Evolutionary conservation across 192 early-diverging fungal genomes (phyloP).

Genomic region (Pilobolus umbonatus): DNA sequence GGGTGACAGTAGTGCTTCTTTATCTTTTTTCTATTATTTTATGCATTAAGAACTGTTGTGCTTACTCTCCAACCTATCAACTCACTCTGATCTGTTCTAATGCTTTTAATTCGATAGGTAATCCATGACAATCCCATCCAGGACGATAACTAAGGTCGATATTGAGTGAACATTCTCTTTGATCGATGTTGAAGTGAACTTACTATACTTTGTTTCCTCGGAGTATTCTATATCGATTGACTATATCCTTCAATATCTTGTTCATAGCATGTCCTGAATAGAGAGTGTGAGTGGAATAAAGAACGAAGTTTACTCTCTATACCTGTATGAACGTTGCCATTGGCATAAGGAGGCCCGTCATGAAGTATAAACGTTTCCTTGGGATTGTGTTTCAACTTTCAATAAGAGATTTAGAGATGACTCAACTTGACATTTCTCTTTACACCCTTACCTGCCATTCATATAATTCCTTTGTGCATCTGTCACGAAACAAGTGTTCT

Average conservation of each 20-base stretch:
- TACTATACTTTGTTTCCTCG: conserved; percentile 66
- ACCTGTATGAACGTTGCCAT: conserved; percentile 68
- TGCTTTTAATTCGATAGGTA: conserved; percentile 80
- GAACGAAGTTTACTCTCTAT: neutral
- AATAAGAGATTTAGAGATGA: neutral
- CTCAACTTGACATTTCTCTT: neutral
- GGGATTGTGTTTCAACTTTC: conserved; percentile 53
- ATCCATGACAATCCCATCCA: conserved; percentile 78
- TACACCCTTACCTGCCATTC: conserved; percentile 57
- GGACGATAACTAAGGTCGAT: conserved; percentile 51
- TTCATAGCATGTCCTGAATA: conserved; percentile 66
- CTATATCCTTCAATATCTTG: conserved; percentile 77
- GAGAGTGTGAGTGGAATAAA: neutral
- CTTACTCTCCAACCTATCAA: neutral
- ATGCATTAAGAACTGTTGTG: neutral
- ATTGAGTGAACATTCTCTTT: neutral
- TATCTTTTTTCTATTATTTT: neutral
- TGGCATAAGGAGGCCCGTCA: conserved; percentile 81
- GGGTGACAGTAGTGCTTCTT: conserved; percentile 29
- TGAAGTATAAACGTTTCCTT: conserved; percentile 72
- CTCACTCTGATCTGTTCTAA: conserved; percentile 50
- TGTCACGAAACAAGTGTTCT: conserved; percentile 53
- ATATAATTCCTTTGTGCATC: conserved; percentile 64
- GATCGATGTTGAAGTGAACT: neutral
- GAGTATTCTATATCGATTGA: conserved; percentile 69